These are phyloP conservation scores for Senna siamea DNA, from an alignment of 306 rosid genomes.

Conservation along the genomic window DNA sequence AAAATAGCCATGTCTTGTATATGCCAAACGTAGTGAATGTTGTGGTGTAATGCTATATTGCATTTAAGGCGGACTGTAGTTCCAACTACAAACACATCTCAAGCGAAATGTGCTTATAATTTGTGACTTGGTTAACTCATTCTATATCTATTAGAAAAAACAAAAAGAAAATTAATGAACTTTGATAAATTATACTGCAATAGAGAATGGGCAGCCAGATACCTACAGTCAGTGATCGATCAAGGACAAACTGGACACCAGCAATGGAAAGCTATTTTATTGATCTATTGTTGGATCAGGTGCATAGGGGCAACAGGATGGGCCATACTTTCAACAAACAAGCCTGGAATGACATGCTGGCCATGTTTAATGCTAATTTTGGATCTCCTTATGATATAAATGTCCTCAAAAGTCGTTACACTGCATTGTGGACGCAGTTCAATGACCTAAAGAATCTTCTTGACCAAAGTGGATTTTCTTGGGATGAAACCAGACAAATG, in stretches of 20 bases:
- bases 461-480: slow-evolving; percentile 58
- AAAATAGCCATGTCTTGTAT: background rate
- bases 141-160: background rate
- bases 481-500: slow-evolving; percentile 57
- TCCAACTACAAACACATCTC: background rate
- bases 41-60: background rate
- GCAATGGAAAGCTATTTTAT: slow-evolving; percentile 55
- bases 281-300: slow-evolving; percentile 60
- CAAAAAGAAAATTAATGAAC: background rate
- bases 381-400: slow-evolving; percentile 51
- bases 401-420: slow-evolving; percentile 54
- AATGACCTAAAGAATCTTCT: slow-evolving; percentile 58
- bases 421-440: slow-evolving; percentile 52
- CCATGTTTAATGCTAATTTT: slow-evolving; percentile 53
- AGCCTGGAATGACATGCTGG: slow-evolving; percentile 65
- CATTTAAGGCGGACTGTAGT: background rate
- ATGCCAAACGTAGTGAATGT: background rate
- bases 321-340: slow-evolving; percentile 62
- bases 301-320: slow-evolving; percentile 60
- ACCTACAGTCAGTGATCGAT: slow-evolving; percentile 40
- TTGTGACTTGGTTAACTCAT: background rate
- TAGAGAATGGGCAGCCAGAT: slow-evolving; percentile 49
- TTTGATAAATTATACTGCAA: slow-evolving; percentile 4
- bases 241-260: slow-evolving; percentile 53
- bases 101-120: background rate